Percentiles rank a stretch among this genome's conserved stretches.
Evolutionary conservation across 257 asterid genomes (phyloP).

Genomic region (Rehmannia glutinosa): DNA sequence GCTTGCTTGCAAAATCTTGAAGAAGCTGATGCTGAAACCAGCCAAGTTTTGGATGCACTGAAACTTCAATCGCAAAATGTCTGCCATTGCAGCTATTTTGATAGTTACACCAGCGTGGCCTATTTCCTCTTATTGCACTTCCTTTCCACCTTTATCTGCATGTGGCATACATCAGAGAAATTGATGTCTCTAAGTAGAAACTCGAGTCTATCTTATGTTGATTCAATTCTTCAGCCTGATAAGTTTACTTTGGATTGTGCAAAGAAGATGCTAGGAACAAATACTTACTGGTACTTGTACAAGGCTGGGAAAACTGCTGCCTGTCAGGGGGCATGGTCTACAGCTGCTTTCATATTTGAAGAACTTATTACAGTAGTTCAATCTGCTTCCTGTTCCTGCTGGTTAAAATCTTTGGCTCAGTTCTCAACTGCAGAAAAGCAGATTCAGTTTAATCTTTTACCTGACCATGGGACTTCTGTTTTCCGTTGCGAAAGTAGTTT

Average conservation of each 20-base stretch:
- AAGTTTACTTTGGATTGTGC: slow-evolving; percentile 38
- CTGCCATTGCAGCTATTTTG: slow-evolving; percentile 32
- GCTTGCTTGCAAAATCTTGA: slow-evolving; percentile 51
- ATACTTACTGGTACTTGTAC: slow-evolving; percentile 59
- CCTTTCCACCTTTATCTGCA: slow-evolving; percentile 23
- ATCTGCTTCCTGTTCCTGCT: slow-evolving; percentile 46
- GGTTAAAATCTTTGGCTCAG: slow-evolving; percentile 66
- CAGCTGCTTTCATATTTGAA: slow-evolving; percentile 68
- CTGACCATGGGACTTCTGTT: slow-evolving; percentile 6
- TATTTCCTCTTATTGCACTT: slow-evolving; percentile 51
- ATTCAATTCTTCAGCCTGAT: slow-evolving; percentile 44
- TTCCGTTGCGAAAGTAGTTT: slow-evolving; percentile 15
- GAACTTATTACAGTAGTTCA: slow-evolving; percentile 40
- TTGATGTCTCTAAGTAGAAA: slow-evolving; percentile 13
- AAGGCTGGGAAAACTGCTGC: slow-evolving; percentile 74
- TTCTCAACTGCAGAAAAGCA: slow-evolving; percentile 60
- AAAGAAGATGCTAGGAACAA: slow-evolving; percentile 38
- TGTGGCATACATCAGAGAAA: slow-evolving; percentile 28
- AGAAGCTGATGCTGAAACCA: slow-evolving; percentile 28
- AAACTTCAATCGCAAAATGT: slow-evolving; percentile 50
- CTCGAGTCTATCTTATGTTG: slow-evolving; percentile 15
- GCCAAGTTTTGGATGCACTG: slow-evolving; percentile 34
- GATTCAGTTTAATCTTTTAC: slow-evolving; percentile 37
- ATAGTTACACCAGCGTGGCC: slow-evolving; percentile 28
- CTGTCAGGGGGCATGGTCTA: slow-evolving; percentile 79